Base-by-base conservation (phyloP, 1,284 basidiomycete genomes). In the Moesziomyces antarcticus region DNA sequence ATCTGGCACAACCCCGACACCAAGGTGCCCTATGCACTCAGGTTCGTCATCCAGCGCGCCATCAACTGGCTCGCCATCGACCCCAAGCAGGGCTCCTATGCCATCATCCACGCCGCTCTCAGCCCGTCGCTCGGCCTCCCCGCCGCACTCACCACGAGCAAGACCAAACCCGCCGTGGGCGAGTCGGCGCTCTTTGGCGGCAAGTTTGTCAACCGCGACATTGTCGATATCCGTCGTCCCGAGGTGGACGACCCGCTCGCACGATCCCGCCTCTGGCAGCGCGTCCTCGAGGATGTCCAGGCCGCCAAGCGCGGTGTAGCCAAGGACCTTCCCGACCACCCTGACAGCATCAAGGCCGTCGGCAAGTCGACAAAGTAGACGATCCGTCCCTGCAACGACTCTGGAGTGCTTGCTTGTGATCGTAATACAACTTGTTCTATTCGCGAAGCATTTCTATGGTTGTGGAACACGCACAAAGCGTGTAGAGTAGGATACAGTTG, bases 181-280 rank as follows among this genome's bases (percentile, higher is more conserved):
- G 67, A 68, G 27, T 62, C 60, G 7, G 70, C 69, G 18, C 52
- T 73, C 22, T 56, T 61, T 14, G 79, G 79, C 4, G 79, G 73
- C 48, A 75, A 76, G 37, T 81, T 73, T 45, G 44, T 81, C 50
- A 75, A 76, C 45, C 30, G 77, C 1, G 62, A 67, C 53, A 52
- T 44, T 20, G 72, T 59, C 42, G 54, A 58, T 41, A 56, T 56
- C 13, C 33, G 66, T 4, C 41, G 79, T 3, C 79, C 79, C 5
- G 79, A 81, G 52, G 64, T 71, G 3, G 65, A 68, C 13, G 77
- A 81, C 53, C 45, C 46, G 5, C 55, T 81, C 30, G 75, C 70
- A 3, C 61, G 73, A n/a, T 50, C 56, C 14, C 60, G 78, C 13
- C 49, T 76, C 40, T 76, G 64, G 69, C 74, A 73, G 56, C 51